Evolutionary conservation across 331 rosid genomes (phyloP).

Genomic region (Dryas integrifolia): DNA sequence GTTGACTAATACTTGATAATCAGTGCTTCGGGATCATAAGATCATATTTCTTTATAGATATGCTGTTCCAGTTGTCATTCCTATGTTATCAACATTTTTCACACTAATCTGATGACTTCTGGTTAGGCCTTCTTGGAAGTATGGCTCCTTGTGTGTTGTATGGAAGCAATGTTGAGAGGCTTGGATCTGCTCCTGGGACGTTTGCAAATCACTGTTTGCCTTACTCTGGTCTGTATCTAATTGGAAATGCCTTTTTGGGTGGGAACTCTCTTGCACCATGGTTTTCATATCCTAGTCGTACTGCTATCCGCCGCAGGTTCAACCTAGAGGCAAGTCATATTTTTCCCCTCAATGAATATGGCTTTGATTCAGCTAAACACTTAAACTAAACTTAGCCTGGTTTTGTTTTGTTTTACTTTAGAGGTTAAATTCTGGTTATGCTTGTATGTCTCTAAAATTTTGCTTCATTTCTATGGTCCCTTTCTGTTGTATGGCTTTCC

Average conservation of each 20-base stretch:
- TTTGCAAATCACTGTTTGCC: slow-evolving; percentile 73
- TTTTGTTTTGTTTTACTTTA: background rate
- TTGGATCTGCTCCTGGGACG: slow-evolving; percentile 62
- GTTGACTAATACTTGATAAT: background rate
- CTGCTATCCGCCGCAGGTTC: slow-evolving; percentile 78
- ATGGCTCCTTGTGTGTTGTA: slow-evolving; percentile 93
- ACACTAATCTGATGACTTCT: slow-evolving; percentile 22
- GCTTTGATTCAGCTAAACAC: background rate
- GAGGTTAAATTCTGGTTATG: background rate
- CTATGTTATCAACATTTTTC: background rate
- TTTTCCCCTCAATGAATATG: background rate
- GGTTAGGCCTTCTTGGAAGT: slow-evolving; percentile 84
- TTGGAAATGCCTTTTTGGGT: slow-evolving; percentile 72
- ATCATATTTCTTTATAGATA: background rate
- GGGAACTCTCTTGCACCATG: slow-evolving; percentile 79
- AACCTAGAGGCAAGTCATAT: slow-evolving; percentile 79
- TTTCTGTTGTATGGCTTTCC: background rate
- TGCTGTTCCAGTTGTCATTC: background rate
- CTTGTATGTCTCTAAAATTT: background rate
- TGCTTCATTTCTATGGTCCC: background rate
- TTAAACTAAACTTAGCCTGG: background rate
- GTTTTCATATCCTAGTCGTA: slow-evolving; percentile 72
- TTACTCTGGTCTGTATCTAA: slow-evolving; percentile 62
- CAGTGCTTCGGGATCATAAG: background rate
- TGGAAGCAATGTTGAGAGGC: slow-evolving; percentile 90